Conservation (phyloP, 139 green algal genomes). For the Coccomyxa sp. region DNA sequence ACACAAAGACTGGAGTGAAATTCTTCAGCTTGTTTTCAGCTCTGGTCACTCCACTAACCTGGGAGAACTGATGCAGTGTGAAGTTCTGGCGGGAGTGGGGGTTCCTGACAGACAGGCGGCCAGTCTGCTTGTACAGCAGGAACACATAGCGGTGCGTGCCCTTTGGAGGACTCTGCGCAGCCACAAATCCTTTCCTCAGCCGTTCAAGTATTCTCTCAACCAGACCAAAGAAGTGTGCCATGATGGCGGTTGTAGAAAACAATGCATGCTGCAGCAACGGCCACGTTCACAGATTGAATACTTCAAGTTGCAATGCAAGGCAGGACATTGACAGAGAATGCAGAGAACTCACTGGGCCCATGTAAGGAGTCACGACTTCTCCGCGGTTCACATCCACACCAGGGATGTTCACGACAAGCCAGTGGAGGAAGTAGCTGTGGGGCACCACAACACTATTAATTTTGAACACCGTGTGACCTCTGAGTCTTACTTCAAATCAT, state of each 20-base stretch:
- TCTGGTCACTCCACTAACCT: background rate
- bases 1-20: background rate
- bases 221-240: background rate
- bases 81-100: background rate
- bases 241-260: background rate
- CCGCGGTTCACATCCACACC: background rate
- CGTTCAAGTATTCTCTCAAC: background rate
- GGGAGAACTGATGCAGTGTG: background rate
- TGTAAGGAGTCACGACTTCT: background rate
- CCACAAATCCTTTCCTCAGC: background rate
- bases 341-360: background rate
- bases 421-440: background rate
- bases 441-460: too few relatives aligned
- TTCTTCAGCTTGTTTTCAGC: background rate
- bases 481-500: too few relatives aligned
- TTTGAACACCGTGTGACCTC: too few relatives aligned
- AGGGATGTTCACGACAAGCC: background rate
- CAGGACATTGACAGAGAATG: background rate
- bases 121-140: background rate
- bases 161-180: background rate
- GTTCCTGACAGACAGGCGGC: background rate
- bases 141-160: background rate
- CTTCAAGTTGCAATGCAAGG: background rate
- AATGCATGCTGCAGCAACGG: background rate
- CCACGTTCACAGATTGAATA: background rate